Conservation (phyloP, 306 rosid species). For the Quillaja saponaria region DNA sequence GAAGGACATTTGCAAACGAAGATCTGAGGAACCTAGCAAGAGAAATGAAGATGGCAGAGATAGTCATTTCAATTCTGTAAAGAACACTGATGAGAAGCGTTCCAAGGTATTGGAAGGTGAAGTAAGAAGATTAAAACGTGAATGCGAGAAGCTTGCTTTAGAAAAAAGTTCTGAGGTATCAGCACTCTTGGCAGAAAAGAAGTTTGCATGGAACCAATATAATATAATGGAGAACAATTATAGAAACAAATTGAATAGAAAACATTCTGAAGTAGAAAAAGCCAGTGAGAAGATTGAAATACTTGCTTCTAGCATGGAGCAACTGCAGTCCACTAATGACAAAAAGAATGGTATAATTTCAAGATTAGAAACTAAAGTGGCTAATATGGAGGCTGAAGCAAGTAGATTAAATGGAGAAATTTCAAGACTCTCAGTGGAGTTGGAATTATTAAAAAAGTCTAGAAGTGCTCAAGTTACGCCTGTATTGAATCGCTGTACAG, state of each 20-base stretch:
- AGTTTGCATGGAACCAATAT: constrained; percentile 85
- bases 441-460: constrained; percentile 53
- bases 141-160: constrained; percentile 54
- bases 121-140: constrained; percentile 47
- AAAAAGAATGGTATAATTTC: constrained; percentile 61
- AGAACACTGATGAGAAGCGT: constrained; percentile 23
- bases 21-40: constrained; percentile 22
- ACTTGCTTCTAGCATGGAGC: constrained; percentile 64
- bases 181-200: constrained; percentile 69
- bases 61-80: constrained; percentile 30
- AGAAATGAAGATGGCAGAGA: constrained; percentile 25
- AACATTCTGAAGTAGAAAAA: constrained; percentile 51
- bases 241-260: constrained; percentile 47
- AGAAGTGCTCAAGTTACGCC: constrained; percentile 48
- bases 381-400: constrained; percentile 52
- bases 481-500: constrained; percentile 47
- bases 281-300: constrained; percentile 47
- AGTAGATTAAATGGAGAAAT: constrained; percentile 57
- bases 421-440: constrained; percentile 48
- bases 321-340: constrained; percentile 50
- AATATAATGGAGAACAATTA: constrained; percentile 61
- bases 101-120: constrained; percentile 37
- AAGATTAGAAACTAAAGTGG: constrained; percentile 47
- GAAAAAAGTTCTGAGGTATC: constrained; percentile 59
- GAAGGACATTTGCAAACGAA: constrained; percentile 45